A percentile compares a stretch with the other conserved stretches of the same genome.
Conservation (phyloP, 495 filamentous ascomycete genomes). For the Neurospora sp. region DNA sequence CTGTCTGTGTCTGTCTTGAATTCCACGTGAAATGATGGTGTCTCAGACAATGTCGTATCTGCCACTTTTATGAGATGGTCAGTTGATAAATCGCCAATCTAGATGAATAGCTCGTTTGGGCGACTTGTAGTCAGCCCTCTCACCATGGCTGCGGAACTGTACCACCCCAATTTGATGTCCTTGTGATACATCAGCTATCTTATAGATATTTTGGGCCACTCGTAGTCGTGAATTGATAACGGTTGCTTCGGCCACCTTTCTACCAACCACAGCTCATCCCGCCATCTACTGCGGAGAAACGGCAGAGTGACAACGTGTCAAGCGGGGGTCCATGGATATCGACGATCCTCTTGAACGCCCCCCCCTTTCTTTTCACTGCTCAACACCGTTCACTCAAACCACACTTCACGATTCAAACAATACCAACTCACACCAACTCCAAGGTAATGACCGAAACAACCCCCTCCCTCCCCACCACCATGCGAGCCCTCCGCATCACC, state of each 20-base stretch:
- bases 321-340: background rate
- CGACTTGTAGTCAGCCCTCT: background rate
- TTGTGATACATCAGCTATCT: background rate
- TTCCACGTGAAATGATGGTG: background rate
- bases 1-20: background rate
- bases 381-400: background rate
- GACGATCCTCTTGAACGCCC: background rate
- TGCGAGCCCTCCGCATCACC: slow-evolving; percentile 2
- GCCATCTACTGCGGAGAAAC: background rate
- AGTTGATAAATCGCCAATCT: background rate
- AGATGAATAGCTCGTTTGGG: background rate
- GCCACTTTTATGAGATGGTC: background rate
- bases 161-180: background rate
- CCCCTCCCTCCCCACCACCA: background rate
- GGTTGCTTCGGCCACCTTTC: background rate
- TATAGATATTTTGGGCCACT: background rate
- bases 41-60: background rate
- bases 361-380: background rate
- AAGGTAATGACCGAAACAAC: background rate
- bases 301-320: background rate
- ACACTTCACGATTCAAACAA: background rate
- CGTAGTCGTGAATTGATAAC: background rate
- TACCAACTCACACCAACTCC: background rate
- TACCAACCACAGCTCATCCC: background rate
- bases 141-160: background rate